Evolutionary conservation across 768 basidiomycete genomes (phyloP), one percentile per base, ranked within the genome.

Genomic region (Boletus sensibilis): DNA sequence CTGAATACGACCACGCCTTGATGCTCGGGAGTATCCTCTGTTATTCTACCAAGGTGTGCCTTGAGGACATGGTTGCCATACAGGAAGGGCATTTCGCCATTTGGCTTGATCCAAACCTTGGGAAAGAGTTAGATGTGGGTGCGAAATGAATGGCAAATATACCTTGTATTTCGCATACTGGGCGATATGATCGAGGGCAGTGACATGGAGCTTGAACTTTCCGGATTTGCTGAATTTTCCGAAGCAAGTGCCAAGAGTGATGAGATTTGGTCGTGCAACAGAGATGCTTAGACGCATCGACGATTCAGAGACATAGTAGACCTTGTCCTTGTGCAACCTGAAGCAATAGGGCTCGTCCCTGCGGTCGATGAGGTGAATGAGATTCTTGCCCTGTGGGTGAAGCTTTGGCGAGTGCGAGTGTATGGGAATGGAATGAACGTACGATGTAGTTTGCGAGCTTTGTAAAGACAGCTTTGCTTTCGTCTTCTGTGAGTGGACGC

Each of bases 81-180:
- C 37, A 99, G 76, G 81, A 96, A 99, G 1, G 97, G 97, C 88
- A 99, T 96, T 75, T 99, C 97, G 67, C 97, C 97, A 62, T 98
- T 96, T 25, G 95, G 88, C 73, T 99, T 99, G 71, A 99, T 94
- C 97, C 97, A 99, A 18, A 98, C 84, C 96, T 98, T 57, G 5
- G 11, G 21, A 3, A 18, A 20, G 33, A 27, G 33, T 57, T 18
- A 56, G 51, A 47, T 23, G 55, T 37, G 44, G 31, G 39, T 34
- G 5, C 20, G 29, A 11, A n/a, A 44, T 37, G 47, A 53, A n/a
- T 14, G 34, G 58, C 11, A 44, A 37, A 55, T 76, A 52, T 58
- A 94, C 97, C 83, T 99, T 99, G 79, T 94, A 92, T 75, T 96
- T 98, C 20, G 97, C 95, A 70, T 97, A 98, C 68, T 97, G 92